Evolutionary conservation across 1,139 yeast species (phyloP).

Genomic region (Yamadazyma mexicana): DNA sequence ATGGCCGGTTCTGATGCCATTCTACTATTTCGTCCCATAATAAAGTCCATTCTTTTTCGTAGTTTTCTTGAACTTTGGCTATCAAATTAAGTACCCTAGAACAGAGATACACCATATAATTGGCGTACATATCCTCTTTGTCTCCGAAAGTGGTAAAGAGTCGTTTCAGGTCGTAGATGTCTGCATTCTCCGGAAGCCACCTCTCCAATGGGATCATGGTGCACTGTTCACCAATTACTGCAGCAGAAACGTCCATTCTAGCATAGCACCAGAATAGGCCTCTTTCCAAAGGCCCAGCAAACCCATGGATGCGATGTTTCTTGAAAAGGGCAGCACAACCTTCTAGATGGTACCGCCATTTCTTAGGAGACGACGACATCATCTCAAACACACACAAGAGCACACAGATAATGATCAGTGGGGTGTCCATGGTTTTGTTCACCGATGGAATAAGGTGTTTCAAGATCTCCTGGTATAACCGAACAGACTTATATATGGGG

Average conservation of each 20-base stretch:
- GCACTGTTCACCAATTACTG: slow-evolving; percentile 32
- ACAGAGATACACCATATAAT: slow-evolving; percentile 36
- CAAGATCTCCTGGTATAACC: slow-evolving; percentile 25
- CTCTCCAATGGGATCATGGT: slow-evolving; percentile 30
- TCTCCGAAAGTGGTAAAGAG: slow-evolving; percentile 20
- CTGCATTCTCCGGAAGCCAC: slow-evolving; percentile 32
- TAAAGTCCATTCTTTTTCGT: slow-evolving; percentile 33
- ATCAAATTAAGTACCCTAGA: slow-evolving; percentile 34
- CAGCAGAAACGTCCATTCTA: slow-evolving; percentile 38
- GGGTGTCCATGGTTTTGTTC: slow-evolving; percentile 20
- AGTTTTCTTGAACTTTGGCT: slow-evolving; percentile 19
- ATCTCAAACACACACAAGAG: slow-evolving; percentile 33
- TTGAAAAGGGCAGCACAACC: slow-evolving; percentile 39
- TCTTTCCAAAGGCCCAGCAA: slow-evolving; percentile 27
- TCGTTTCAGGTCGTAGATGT: slow-evolving; percentile 21
- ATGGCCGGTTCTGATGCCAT: slow-evolving; percentile 35
- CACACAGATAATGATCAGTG: slow-evolving; percentile 27
- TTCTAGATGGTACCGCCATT: slow-evolving; percentile 37
- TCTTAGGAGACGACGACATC: slow-evolving; percentile 32
- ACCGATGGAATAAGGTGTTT: slow-evolving; percentile 28
- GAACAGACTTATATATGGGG: slow-evolving; percentile 18
- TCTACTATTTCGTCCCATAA: slow-evolving; percentile 34
- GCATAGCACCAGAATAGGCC: slow-evolving; percentile 40
- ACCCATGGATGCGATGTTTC: slow-evolving; percentile 36
- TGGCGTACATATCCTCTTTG: slow-evolving; percentile 38